Percentiles rank a stretch among this genome's conserved stretches.
phyloP scores from a whole-genome alignment of 2,329 filamentous ascomycete genomes.

The Ophiostoma ulmi region DNA sequence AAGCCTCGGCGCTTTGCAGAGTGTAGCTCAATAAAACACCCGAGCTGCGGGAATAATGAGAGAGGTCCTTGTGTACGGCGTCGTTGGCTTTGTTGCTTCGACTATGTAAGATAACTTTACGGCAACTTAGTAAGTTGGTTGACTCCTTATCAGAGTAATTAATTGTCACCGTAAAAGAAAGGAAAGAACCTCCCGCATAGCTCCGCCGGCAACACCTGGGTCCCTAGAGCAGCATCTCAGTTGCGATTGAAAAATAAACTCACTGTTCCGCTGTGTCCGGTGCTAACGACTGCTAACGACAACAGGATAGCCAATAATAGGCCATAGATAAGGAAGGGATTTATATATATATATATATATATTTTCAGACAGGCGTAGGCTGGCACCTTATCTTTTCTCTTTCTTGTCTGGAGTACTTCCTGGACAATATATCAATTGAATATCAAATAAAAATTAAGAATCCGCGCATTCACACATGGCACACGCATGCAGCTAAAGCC shows the following conservation, averaged over 20 bases:
- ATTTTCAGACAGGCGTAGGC: not conserved
- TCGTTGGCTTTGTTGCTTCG: not conserved
- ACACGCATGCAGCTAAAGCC: not conserved
- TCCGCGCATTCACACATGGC: slow-evolving; percentile 4
- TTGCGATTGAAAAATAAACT: not conserved
- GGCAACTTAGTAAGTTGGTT: slow-evolving; percentile 1
- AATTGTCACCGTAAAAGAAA: not conserved
- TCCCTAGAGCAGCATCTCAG: too few relatives aligned
- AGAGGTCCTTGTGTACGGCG: not conserved
- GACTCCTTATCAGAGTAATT: not conserved
- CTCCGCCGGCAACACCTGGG: not conserved
- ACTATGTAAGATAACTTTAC: not conserved
- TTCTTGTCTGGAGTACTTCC: not conserved
- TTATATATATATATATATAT: too few relatives aligned
- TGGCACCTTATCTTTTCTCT: not conserved
- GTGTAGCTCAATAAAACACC: too few relatives aligned
- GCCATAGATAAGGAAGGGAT: not conserved
- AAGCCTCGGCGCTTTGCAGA: not conserved
- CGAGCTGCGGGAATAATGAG: not conserved
- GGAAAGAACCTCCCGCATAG: not conserved
- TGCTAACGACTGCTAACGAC: not conserved
- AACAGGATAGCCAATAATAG: not conserved
- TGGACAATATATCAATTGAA: not conserved
- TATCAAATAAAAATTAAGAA: not conserved
- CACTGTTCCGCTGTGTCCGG: slow-evolving; percentile 9